Percentiles rank a stretch among this genome's conserved stretches.
phyloP scores from a whole-genome alignment of 2,329 filamentous ascomycete genomes.

The Trichoderma citrinoviride region DNA sequence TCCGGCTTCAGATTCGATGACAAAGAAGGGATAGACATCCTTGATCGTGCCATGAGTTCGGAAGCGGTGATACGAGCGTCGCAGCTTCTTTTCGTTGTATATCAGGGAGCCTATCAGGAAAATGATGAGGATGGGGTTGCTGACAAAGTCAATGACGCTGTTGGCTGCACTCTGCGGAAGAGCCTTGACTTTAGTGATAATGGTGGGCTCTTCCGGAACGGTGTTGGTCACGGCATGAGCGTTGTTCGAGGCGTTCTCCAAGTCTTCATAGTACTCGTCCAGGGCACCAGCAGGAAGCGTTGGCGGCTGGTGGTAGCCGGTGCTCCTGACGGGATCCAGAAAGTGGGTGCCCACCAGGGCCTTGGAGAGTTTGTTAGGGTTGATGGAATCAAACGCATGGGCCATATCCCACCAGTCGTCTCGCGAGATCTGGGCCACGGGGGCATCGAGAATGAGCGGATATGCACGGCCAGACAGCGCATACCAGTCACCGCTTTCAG shows the following conservation, averaged over 20 bases:
- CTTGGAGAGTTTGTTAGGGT: slow-evolving; percentile 51
- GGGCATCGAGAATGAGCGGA: slow-evolving; percentile 74
- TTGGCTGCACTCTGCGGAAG: slow-evolving; percentile 51
- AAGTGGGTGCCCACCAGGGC: slow-evolving; percentile 71
- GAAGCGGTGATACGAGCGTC: slow-evolving; percentile 39
- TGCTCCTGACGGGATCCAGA: slow-evolving; percentile 44
- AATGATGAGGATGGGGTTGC: slow-evolving; percentile 52
- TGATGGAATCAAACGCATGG: slow-evolving; percentile 40
- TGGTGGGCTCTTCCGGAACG: slow-evolving; percentile 38
- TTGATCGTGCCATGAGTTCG: slow-evolving; percentile 32
- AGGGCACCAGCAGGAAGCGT: slow-evolving; percentile 39
- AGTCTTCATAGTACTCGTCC: slow-evolving; percentile 31
- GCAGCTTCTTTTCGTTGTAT: slow-evolving; percentile 47
- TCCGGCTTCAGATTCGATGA: neutral
- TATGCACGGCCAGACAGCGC: slow-evolving; percentile 85
- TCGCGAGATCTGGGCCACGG: slow-evolving; percentile 45
- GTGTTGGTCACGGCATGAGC: slow-evolving; percentile 30
- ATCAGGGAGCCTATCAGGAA: slow-evolving; percentile 44
- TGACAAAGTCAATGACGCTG: slow-evolving; percentile 54
- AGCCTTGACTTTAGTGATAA: slow-evolving; percentile 51
- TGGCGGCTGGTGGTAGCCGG: slow-evolving; percentile 36
- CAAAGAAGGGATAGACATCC: slow-evolving; percentile 24
- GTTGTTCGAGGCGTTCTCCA: slow-evolving; percentile 36
- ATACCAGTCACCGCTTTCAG: slow-evolving; percentile 85
- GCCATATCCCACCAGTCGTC: slow-evolving; percentile 49